These are phyloP conservation scores for Furculomyces boomerangus DNA, from an alignment of 371 early-diverging fungal species.

Conservation along the genomic window DNA sequence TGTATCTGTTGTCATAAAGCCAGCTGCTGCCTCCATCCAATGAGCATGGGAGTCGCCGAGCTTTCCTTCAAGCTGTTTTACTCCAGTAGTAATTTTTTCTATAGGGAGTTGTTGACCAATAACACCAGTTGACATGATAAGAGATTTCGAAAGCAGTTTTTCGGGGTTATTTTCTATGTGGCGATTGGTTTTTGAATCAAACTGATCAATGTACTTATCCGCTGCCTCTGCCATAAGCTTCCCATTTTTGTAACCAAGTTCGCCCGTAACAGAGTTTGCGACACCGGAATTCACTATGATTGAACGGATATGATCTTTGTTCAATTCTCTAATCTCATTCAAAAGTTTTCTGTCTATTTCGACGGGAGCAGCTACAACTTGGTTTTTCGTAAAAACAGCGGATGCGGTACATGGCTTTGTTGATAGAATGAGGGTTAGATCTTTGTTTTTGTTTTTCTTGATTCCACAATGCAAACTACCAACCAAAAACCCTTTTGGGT, in stretches of 20 bases:
- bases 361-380: constrained; percentile 85
- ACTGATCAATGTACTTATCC: constrained; percentile 21
- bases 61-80: constrained; percentile 21
- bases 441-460: constrained; percentile 46
- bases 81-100: constrained; percentile 62
- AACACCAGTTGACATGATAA: constrained; percentile 94
- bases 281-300: constrained; percentile 82
- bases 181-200: constrained; percentile 4
- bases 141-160: constrained; percentile 1
- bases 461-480: constrained; percentile 57
- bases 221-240: constrained; percentile 41
- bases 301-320: constrained; percentile 32
- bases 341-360: constrained; percentile 45
- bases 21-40: constrained; percentile 69
- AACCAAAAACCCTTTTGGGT: constrained; percentile 69
- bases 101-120: constrained; percentile 84
- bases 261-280: constrained; percentile 91
- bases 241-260: constrained; percentile 63
- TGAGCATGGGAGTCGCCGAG: constrained; percentile 37
- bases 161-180: background rate
- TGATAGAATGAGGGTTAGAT: constrained; percentile 67
- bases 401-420: constrained; percentile 55
- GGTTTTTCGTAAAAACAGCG: constrained; percentile 84
- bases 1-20: constrained; percentile 93
- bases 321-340: constrained; percentile 5